Evolutionary conservation across 805 yeast genomes (phyloP).

Genomic region (Ogataea saltuana): DNA sequence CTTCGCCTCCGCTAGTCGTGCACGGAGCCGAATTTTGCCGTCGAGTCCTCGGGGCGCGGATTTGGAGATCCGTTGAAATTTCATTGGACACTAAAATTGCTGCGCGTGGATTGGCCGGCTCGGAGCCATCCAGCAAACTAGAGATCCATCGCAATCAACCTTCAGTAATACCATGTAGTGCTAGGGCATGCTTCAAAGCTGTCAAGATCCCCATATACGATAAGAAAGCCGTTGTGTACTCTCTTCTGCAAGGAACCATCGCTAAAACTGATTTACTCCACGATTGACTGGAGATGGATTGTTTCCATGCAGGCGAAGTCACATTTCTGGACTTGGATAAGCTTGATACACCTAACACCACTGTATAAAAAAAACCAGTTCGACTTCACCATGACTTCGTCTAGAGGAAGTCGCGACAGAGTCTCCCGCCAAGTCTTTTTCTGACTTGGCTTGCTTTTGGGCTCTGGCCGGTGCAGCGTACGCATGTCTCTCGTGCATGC

Average conservation of each 20-base stretch:
- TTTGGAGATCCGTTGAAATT: slow-evolving; percentile 2
- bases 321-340: neutral
- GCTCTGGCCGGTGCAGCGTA: slow-evolving; percentile 2
- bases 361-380: neutral
- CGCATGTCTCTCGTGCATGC: slow-evolving; percentile 4
- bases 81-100: slow-evolving; percentile 6
- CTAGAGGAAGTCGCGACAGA: neutral
- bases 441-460: slow-evolving; percentile 2
- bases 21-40: neutral
- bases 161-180: neutral
- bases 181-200: neutral
- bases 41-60: slow-evolving; percentile 4
- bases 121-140: neutral
- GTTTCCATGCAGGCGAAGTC: slow-evolving; percentile 19
- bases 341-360: slow-evolving; percentile 12
- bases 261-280: slow-evolving; percentile 2
- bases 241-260: slow-evolving; percentile 10
- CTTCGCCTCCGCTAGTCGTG: neutral
- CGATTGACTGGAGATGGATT: slow-evolving; percentile 13
- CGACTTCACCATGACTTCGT: slow-evolving; percentile 2
- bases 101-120: slow-evolving; percentile 7
- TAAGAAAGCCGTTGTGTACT: slow-evolving; percentile 6
- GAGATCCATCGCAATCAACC: neutral
- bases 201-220: slow-evolving; percentile 6
- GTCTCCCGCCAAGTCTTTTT: slow-evolving; percentile 5